These are phyloP conservation scores for Acacia melanoxylon DNA, from an alignment of 306 rosid species.

Conservation along the genomic window DNA sequence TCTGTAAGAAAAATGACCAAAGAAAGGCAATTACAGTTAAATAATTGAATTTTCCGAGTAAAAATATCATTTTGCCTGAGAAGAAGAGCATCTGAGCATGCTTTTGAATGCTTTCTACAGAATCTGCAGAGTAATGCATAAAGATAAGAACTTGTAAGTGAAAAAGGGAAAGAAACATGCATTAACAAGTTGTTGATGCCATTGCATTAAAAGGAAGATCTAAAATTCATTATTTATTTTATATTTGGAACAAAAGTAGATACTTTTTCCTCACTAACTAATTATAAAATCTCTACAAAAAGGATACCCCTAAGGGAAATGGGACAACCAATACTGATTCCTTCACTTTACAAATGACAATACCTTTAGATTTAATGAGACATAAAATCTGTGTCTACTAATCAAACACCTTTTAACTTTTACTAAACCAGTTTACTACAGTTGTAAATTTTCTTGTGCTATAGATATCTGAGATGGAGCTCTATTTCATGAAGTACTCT, in stretches of 20 bases:
- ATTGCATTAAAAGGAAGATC: neutral
- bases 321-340: neutral
- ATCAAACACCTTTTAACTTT: neutral
- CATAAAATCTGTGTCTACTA: neutral
- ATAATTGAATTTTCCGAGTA: neutral
- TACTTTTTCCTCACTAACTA: neutral
- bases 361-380: neutral
- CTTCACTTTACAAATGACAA: neutral
- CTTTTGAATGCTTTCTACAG: neutral
- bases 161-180: constrained; percentile 5
- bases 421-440: neutral
- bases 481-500: neutral
- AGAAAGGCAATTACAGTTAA: neutral
- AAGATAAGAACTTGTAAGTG: neutral
- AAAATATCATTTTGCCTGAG: neutral
- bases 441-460: neutral
- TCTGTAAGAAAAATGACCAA: neutral
- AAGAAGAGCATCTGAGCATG: neutral
- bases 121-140: neutral
- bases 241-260: neutral
- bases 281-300: neutral
- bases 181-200: neutral
- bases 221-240: neutral
- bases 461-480: neutral
- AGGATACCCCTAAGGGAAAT: neutral